Evolutionary conservation across 805 yeast species (phyloP).

Genomic region (Myxozyma vanderwaltii): DNA sequence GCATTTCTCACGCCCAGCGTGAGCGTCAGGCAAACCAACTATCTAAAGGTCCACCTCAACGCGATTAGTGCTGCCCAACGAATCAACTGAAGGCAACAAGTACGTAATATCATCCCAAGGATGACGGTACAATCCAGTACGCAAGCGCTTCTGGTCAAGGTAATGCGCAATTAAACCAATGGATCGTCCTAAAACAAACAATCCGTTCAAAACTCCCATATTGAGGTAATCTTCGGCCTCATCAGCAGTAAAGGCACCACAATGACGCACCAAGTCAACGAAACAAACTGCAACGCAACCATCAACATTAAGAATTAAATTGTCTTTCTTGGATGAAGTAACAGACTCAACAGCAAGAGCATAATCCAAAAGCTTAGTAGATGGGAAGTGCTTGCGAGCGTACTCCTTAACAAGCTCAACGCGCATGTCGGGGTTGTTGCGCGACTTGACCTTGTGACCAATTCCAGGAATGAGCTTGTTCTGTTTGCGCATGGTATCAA

Average conservation of each 20-base stretch:
- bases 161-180: slow-evolving; percentile 53
- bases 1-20: slow-evolving; percentile 4
- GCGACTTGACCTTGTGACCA: slow-evolving; percentile 52
- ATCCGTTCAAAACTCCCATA: slow-evolving; percentile 52
- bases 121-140: slow-evolving; percentile 51
- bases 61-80: slow-evolving; percentile 23
- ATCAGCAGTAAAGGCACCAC: slow-evolving; percentile 50
- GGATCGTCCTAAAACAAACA: slow-evolving; percentile 51
- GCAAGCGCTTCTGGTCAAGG: slow-evolving; percentile 51
- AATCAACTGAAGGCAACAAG: slow-evolving; percentile 25
- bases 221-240: slow-evolving; percentile 50
- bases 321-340: slow-evolving; percentile 53
- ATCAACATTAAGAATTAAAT: slow-evolving; percentile 50
- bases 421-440: slow-evolving; percentile 53
- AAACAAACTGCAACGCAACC: slow-evolving; percentile 52
- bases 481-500: slow-evolving; percentile 51
- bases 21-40: neutral
- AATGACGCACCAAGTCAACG: slow-evolving; percentile 49
- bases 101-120: slow-evolving; percentile 55
- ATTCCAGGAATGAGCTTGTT: slow-evolving; percentile 53
- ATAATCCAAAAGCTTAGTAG: slow-evolving; percentile 48
- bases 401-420: slow-evolving; percentile 52
- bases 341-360: slow-evolving; percentile 53
- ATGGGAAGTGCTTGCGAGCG: slow-evolving; percentile 50
- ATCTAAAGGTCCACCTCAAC: slow-evolving; percentile 24